Evolutionary conservation across 768 basidiomycete species (phyloP), one percentile per base, ranked within the genome.

Genomic region (Russula sp.): DNA sequence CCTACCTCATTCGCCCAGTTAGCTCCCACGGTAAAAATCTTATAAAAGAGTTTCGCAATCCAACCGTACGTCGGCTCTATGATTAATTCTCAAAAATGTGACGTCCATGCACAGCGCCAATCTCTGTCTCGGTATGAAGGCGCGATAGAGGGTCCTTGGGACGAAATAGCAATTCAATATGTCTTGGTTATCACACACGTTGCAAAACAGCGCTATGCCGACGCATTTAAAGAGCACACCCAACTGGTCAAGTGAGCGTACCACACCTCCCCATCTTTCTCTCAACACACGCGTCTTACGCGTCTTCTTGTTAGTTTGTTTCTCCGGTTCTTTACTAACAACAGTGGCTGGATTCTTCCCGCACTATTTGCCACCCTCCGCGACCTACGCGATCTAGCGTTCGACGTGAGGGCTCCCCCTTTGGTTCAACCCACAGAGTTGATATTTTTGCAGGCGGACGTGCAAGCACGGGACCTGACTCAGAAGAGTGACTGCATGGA

Each of bases 281-380:
- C 20, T 3, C 41, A 36, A 25, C 38, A 25, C 25, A n/a, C 47
- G 34, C 11, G 9, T 38, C 45, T 60, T 32, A 43, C 45, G n/a
- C 14, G 43, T 50, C 39, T 63, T 48, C 48, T 55, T 63, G 18
- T 34, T 1, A 91, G 89, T 14, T 72, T 84, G 3, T 93, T 93
- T 74, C 82, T 87, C 55, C 82, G 87, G 36, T 94, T 83, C 74
- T 87, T 95, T 64, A 78, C 80, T n/a, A 82, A 81, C 60, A 88
- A 90, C 69, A 85, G 85, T 25, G 87, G 91, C 1, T 98, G 94
- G 94, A 87, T 88, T 34, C 73, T 98, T 3, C 90, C 86, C 20
- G 87, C 86, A 0, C 72, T 98, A 35, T 96, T 93, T 70, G 85
- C 87, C 16, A 83, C 93, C 41, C 72, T 95, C 34, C 77, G 86